Base-by-base conservation (phyloP, 352 stramenopile species). In the Globisporangium middletonii region DNA sequence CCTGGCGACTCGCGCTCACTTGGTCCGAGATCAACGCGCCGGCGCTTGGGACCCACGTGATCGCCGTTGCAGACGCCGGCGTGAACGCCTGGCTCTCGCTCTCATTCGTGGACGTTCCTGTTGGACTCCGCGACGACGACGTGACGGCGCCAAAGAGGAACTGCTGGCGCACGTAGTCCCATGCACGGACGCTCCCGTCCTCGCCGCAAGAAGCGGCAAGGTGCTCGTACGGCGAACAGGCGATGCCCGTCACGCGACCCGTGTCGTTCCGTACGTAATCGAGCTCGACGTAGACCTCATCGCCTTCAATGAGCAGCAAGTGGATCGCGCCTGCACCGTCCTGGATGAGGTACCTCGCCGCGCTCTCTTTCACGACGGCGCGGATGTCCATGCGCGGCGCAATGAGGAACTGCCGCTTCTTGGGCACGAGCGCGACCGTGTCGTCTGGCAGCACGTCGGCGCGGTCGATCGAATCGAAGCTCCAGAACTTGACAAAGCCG, bases 401-500 rank as follows among this genome's bases (percentile, higher is more conserved):
- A 12, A 96, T 61, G 13, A 76, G 54, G 13, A 95, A 63, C 46
- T 89, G 72, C 15, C 69, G 69, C 38, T 82, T 79, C 42, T 88
- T 83, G 3, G 74, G 66, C 8, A 97, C 75, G 8, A 89, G 63
- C 5, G 88, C 84, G 23, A 92, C 82, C 12, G 65, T 74, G 50
- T 94, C 80, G 50, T 97, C 88, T 6, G 83, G 73, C 4, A 71
- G 65, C 26, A 95, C 61, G 51, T 98, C 94, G 0, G 93, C 94
- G 23, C 70, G 69, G 48, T 98, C 88, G 37, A 98, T 89, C 0
- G 60, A 73, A 26, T 79, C 72, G 23, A 97, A 93, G 55, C 66
- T 77, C 94, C 92, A 98, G 62, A 91, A 98, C 8, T 89, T 82
- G 37, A 98, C 73, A 49, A 69, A 88, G 19, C 93, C 93, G 69